Conservation (phyloP, 257 asterid species). For the Echites panduratus region DNA sequence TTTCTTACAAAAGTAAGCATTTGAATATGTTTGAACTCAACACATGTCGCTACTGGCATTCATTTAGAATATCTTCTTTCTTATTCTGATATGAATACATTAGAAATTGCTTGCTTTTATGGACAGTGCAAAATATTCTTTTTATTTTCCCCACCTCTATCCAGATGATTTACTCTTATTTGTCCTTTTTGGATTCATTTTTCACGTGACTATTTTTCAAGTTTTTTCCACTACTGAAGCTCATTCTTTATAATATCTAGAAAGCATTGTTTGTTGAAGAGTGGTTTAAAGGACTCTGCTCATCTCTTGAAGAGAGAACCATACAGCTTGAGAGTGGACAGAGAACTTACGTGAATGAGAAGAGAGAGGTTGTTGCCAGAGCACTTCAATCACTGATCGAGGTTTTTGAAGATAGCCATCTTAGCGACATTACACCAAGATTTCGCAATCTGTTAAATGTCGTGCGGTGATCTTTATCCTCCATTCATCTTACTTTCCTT, state of each 20-base stretch:
- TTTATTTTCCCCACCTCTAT: not conserved
- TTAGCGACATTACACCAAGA: conserved; percentile 39
- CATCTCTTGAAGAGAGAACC: conserved; percentile 48
- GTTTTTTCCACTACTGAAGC: not conserved
- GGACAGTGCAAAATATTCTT: no score
- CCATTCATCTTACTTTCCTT: not conserved
- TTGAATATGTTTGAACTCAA: not conserved
- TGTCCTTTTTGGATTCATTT: not conserved
- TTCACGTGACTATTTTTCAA: not conserved
- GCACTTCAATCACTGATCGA: conserved; percentile 52
- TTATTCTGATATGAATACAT: not conserved
- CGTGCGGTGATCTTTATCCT: conserved; percentile 20
- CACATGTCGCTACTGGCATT: not conserved
- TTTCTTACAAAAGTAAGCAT: conserved; percentile 66
- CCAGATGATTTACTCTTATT: not conserved
- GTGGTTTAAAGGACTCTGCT: conserved; percentile 66
- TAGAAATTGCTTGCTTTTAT: not conserved
- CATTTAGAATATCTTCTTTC: not conserved
- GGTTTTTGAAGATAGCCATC: conserved; percentile 48
- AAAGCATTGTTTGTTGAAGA: conserved; percentile 71
- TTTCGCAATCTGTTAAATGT: conserved; percentile 40
- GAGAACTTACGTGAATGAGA: conserved; percentile 37
- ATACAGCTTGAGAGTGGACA: conserved; percentile 32
- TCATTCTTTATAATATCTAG: conserved; percentile 28
- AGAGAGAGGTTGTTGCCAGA: conserved; percentile 49